Evolutionary conservation across 768 basidiomycete species (phyloP), one percentile per base, ranked within the genome.

Genomic region (Lyophyllum shimeji): DNA sequence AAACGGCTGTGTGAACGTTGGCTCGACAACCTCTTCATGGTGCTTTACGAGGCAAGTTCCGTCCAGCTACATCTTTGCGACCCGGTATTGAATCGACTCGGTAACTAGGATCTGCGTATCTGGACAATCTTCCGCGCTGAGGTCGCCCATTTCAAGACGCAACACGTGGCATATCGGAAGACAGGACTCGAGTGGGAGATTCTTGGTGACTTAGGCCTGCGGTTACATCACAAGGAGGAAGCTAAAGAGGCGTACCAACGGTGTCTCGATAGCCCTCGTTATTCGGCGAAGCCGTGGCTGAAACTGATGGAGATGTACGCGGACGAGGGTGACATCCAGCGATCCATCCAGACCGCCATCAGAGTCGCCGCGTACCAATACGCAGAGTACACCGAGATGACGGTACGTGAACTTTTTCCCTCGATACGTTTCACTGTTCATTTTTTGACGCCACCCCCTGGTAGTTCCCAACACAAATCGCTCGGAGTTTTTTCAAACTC

Each of bases 111-210:
- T 69, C 78, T 99, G 37, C 86, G 97, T 15, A 91, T 99, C 3
- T 98, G 96, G 89, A 99, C 97, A 1, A 98, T 99, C 65, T 99
- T 96, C 84, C 84, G 97, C 21, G 96, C 97, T 2, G 97, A 98
- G 67, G 91, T 98, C 11, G 95, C 95, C 0, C 97, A 99, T 68
- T 99, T 97, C 83, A 98, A 97, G 69, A 95, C 94, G 2, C 96
- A 98, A 69, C 95, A 97, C 60, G 90, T 98, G 55, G 95, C 95
- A 0, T 99, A 99, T 69, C 86, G 94, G 57, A 98, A 98, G 76
- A 98, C 96, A 0, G 94, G 92, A 0, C 72, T 93, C 18, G 97
- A 99, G 71, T 99, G 97, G 96, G 97, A 98, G 74, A 96, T 98
- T 45, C 78, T 99, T 21, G 97, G 96, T 8, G 97, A 98, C 66